A percentile compares a stretch with the other conserved stretches of the same genome.
phyloP scores from a whole-genome alignment of 139 green algal genomes.

The Microglena sp. region DNA sequence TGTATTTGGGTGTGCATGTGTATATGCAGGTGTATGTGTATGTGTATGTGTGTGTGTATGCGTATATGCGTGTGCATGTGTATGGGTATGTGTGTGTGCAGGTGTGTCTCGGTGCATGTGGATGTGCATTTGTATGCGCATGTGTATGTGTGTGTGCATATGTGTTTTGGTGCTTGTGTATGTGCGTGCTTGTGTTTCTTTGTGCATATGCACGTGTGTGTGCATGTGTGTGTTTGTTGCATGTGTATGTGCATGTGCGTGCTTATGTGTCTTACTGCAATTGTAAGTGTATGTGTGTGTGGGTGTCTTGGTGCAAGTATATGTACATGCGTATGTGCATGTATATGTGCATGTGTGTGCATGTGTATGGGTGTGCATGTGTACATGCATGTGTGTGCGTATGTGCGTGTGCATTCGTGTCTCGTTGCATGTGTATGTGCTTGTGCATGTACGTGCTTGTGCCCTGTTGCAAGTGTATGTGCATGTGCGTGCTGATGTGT shows the following conservation, averaged over 20 bases:
- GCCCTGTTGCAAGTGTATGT: no score
- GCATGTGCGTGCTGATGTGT: no score
- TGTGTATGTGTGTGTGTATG: neutral
- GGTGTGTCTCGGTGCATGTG: neutral
- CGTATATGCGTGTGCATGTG: neutral
- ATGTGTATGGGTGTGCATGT: slow-evolving; percentile 11
- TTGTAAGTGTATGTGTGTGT: neutral
- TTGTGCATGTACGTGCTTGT: no score
- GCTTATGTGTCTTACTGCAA: neutral
- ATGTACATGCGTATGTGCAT: slow-evolving; percentile 49
- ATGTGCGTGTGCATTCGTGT: slow-evolving; percentile 1
- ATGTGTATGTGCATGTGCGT: neutral
- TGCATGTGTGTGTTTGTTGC: neutral
- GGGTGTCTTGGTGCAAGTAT: neutral
- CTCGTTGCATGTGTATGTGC: no score
- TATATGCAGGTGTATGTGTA: neutral
- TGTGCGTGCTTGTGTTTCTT: neutral
- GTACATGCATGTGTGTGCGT: slow-evolving; percentile 12
- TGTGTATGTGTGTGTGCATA: neutral
- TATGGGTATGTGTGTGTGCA: neutral
- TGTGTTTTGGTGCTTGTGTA: neutral
- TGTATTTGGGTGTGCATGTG: neutral
- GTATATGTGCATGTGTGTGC: slow-evolving; percentile 13
- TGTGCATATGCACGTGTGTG: neutral
- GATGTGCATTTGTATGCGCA: neutral